phyloP scores from a whole-genome alignment of 495 filamentous ascomycete genomes.

The Penicillium goetzii region DNA sequence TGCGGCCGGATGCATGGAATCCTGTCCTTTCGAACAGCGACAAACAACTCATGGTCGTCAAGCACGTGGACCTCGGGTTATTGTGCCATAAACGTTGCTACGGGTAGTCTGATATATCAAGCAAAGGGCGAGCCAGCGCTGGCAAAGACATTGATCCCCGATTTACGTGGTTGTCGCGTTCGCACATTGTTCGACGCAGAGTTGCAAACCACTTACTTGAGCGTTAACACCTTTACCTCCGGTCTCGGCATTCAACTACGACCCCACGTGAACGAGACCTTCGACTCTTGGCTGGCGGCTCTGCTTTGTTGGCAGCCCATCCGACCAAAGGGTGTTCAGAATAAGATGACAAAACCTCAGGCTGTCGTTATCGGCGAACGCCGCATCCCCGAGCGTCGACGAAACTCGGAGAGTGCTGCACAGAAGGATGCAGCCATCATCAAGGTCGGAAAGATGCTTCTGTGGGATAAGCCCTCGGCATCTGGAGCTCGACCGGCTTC shows the following conservation, averaged over 20 bases:
- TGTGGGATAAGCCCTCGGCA: conserved; percentile 71
- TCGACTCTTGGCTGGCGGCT: conserved; percentile 91
- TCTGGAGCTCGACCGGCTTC: conserved; percentile 47
- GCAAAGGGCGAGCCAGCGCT: conserved; percentile 59
- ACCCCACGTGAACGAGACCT: conserved; percentile 73
- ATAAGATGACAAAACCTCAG: conserved; percentile 72
- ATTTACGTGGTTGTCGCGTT: conserved; percentile 86
- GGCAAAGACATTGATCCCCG: conserved; percentile 68
- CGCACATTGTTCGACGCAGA: conserved; percentile 66
- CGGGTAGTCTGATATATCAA: conserved; percentile 59
- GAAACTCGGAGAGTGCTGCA: conserved; percentile 64
- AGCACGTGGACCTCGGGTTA: conserved; percentile 58
- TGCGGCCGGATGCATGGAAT: conserved; percentile 60
- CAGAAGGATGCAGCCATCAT: conserved; percentile 86
- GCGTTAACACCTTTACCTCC: conserved; percentile 72
- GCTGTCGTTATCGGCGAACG: conserved; percentile 54
- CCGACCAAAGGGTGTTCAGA: conserved; percentile 72
- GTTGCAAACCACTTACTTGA: conserved; percentile 71
- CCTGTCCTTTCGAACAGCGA: conserved; percentile 60
- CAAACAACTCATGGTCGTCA: conserved; percentile 54
- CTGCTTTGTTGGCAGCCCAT: conserved; percentile 93
- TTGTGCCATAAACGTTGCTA: conserved; percentile 60
- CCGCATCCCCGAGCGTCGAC: conserved; percentile 55
- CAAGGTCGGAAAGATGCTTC: conserved; percentile 92
- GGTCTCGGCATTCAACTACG: conserved; percentile 73